These are phyloP conservation scores for Dicorynia guianensis DNA, from an alignment of 306 rosid genomes.

Conservation along the genomic window DNA sequence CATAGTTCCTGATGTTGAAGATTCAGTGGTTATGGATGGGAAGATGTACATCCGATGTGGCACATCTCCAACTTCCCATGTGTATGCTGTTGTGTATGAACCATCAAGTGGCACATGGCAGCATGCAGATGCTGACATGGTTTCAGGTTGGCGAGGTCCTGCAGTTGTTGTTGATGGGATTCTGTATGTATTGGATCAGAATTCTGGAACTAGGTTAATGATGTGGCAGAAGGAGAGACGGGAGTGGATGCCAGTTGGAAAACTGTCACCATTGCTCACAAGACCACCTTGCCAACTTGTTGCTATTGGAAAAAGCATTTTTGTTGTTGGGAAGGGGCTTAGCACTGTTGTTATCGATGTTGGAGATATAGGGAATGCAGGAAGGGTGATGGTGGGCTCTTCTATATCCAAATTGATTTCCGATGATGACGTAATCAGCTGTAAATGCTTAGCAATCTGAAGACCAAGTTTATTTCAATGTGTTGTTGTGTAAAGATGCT, in stretches of 20 bases:
- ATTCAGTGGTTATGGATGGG: slow-evolving; percentile 78
- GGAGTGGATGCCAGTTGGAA: slow-evolving; percentile 78
- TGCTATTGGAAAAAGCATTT: slow-evolving; percentile 71
- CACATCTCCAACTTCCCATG: slow-evolving; percentile 58
- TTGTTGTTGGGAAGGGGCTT: slow-evolving; percentile 79
- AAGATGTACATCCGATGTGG: slow-evolving; percentile 75
- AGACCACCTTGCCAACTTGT: slow-evolving; percentile 84
- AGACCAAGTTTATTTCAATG: neutral
- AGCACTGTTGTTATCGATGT: slow-evolving; percentile 83
- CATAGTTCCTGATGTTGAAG: slow-evolving; percentile 69
- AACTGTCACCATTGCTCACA: slow-evolving; percentile 76
- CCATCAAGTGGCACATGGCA: slow-evolving; percentile 82
- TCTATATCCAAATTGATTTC: slow-evolving; percentile 65
- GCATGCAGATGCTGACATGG: slow-evolving; percentile 80
- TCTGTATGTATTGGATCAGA: slow-evolving; percentile 77
- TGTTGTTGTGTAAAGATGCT: neutral
- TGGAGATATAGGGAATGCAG: slow-evolving; percentile 56
- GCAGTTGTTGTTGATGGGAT: slow-evolving; percentile 71
- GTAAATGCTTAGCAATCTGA: slow-evolving; percentile 76
- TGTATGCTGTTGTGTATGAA: slow-evolving; percentile 70
- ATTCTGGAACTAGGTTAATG: slow-evolving; percentile 75
- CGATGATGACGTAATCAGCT: slow-evolving; percentile 67
- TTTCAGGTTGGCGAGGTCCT: slow-evolving; percentile 89
- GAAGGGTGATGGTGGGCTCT: slow-evolving; percentile 70
- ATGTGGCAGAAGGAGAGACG: slow-evolving; percentile 70